Conservation (phyloP, 108 stramenopile species). For the Pseudonitzschia multiseries region DNA sequence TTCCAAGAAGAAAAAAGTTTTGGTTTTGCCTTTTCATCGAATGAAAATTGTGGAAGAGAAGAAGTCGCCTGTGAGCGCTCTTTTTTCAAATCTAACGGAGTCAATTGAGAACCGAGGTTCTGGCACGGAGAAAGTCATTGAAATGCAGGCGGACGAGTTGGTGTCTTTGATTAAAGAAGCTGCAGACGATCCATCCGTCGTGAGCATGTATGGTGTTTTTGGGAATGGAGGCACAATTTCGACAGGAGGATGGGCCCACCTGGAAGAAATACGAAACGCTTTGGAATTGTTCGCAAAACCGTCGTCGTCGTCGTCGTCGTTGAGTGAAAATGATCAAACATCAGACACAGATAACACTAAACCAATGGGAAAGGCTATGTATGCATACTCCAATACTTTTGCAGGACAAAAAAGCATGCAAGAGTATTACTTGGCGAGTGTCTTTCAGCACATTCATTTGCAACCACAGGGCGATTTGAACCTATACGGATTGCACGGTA, state of each 20-base stretch:
- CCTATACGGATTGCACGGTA: constrained; percentile 52
- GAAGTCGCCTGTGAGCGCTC: constrained; percentile 15
- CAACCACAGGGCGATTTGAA: constrained; percentile 65
- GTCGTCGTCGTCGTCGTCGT: constrained; percentile 14
- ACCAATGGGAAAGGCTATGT: constrained; percentile 37
- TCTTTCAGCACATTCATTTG: constrained; percentile 61
- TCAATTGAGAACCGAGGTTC: not conserved
- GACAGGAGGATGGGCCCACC: constrained; percentile 62
- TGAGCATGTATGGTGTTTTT: constrained; percentile 64
- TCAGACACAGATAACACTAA: not conserved
- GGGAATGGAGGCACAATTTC: constrained; percentile 51
- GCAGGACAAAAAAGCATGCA: constrained; percentile 42
- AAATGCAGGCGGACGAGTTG: constrained; percentile 53
- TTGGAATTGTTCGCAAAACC: constrained; percentile 64
- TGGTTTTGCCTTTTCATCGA: constrained; percentile 64
- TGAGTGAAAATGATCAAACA: not conserved
- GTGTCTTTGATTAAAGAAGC: constrained; percentile 66
- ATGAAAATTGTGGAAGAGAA: constrained; percentile 63
- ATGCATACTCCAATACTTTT: constrained; percentile 60
- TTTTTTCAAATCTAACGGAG: constrained; percentile 2
- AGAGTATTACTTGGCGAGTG: constrained; percentile 69
- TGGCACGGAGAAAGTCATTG: not conserved
- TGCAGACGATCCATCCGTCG: constrained; percentile 64
- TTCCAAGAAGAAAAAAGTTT: constrained; percentile 46
- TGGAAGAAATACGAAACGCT: constrained; percentile 78